These are phyloP conservation scores for Solanum ahanhuiri DNA, from an alignment of 257 asterid genomes.

Conservation along the genomic window DNA sequence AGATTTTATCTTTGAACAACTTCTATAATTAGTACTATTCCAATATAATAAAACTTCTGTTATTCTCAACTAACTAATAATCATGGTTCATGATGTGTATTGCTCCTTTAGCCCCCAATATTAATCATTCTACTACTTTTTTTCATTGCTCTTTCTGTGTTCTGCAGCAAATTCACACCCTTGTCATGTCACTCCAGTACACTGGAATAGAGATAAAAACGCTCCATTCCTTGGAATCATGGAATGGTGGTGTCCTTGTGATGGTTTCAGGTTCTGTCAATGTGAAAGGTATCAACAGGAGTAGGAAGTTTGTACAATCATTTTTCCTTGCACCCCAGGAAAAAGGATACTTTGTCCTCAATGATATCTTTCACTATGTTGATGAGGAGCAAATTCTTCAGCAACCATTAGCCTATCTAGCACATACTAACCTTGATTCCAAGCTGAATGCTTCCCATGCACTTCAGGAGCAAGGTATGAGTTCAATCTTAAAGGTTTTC, in stretches of 20 bases:
- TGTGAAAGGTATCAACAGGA: slow-evolving; percentile 43
- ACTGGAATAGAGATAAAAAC: slow-evolving; percentile 74
- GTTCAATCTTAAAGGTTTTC: not conserved
- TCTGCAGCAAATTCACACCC: slow-evolving; percentile 85
- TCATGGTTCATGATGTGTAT: not conserved
- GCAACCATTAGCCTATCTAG: slow-evolving; percentile 59
- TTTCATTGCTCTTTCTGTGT: slow-evolving; percentile 1
- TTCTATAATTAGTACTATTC: not conserved
- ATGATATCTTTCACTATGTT: slow-evolving; percentile 77
- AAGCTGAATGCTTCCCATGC: slow-evolving; percentile 43
- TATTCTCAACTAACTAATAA: not conserved
- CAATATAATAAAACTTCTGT: not conserved
- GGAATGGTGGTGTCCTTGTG: slow-evolving; percentile 90
- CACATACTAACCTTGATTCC: slow-evolving; percentile 53
- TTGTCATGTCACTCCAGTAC: slow-evolving; percentile 63
- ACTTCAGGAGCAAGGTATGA: slow-evolving; percentile 58
- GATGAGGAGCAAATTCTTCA: slow-evolving; percentile 64
- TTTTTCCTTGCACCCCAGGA: slow-evolving; percentile 98
- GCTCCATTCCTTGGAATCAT: slow-evolving; percentile 87
- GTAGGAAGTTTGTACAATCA: slow-evolving; percentile 79
- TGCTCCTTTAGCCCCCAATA: not conserved
- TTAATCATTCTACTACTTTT: not conserved
- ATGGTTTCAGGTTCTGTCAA: slow-evolving; percentile 83
- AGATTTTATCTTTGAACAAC: not conserved
- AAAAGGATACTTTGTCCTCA: slow-evolving; percentile 78